phyloP scores from a whole-genome alignment of 192 early-diverging fungal genomes.

The Coemansia sp. region DNA sequence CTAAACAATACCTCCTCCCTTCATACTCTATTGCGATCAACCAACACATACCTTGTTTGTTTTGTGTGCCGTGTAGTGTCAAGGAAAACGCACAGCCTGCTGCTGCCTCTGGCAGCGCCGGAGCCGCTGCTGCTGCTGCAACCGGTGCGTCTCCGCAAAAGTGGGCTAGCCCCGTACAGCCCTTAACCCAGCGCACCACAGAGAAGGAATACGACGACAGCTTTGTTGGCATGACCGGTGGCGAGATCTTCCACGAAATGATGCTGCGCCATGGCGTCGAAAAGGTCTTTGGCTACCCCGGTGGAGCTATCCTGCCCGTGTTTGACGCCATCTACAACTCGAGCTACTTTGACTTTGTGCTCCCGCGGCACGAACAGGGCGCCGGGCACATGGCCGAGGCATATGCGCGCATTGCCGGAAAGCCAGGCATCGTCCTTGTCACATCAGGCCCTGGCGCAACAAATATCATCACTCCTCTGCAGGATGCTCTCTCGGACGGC shows the following conservation, averaged over 20 bases:
- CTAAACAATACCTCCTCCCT: too few species aligned
- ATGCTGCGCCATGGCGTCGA: slow-evolving; percentile 92
- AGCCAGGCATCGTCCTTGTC: slow-evolving; percentile 68
- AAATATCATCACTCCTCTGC: slow-evolving; percentile 96
- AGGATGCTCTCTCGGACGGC: slow-evolving; percentile 94
- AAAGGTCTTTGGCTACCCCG: slow-evolving; percentile 97
- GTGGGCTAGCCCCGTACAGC: slow-evolving; percentile 12
- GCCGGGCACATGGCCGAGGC: slow-evolving; percentile 99
- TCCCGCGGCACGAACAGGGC: slow-evolving; percentile 97
- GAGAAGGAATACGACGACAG: slow-evolving; percentile 68
- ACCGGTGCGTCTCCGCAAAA: slow-evolving; percentile 7
- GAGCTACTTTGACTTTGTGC: slow-evolving; percentile 93
- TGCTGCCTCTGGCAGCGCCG: slow-evolving; percentile 8
- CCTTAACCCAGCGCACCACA: slow-evolving; percentile 15
- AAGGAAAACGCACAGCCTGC: slow-evolving; percentile 37
- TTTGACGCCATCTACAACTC: slow-evolving; percentile 98
- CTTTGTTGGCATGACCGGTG: slow-evolving; percentile 95
- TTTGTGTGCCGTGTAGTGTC: too few species aligned
- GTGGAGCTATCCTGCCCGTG: slow-evolving; percentile 97
- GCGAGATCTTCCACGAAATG: slow-evolving; percentile 99
- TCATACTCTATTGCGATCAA: too few species aligned
- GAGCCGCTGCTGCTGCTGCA: slow-evolving; percentile 4
- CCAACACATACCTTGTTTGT: too few species aligned
- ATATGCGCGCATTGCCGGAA: slow-evolving; percentile 85
- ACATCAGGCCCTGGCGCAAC: slow-evolving; percentile 97